phyloP scores from a whole-genome alignment of 139 green algal species.

The Closterium sp. region DNA sequence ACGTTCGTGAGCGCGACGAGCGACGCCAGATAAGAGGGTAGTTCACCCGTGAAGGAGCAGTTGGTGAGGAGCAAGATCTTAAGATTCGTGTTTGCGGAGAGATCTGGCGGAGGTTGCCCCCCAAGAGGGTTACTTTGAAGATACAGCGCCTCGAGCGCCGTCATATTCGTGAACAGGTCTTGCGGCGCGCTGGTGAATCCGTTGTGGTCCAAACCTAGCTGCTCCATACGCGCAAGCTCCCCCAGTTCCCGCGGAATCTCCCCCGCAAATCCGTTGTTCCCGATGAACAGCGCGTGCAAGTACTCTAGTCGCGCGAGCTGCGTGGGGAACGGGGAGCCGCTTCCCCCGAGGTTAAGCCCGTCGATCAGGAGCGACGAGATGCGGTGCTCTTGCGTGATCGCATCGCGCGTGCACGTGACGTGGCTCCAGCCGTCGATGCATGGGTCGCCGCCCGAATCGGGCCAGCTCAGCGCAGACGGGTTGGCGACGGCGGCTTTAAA shows the following conservation, averaged over 20 bases:
- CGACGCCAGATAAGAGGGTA: background rate
- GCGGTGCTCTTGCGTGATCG: background rate
- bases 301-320: background rate
- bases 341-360: background rate
- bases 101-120: background rate
- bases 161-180: background rate
- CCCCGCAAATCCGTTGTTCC: background rate
- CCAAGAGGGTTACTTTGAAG: background rate
- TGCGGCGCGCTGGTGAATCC: background rate
- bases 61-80: conserved; percentile 5
- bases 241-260: background rate
- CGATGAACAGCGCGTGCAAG: background rate
- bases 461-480: background rate
- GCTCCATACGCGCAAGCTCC: background rate
- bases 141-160: background rate
- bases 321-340: background rate
- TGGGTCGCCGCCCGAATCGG: background rate
- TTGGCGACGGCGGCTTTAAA: background rate
- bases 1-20: conserved; percentile 2
- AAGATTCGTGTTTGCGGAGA: background rate
- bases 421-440: background rate
- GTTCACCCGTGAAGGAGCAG: background rate
- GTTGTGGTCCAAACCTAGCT: conserved; percentile 2
- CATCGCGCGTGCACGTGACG: background rate
- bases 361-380: background rate